Conservation (phyloP, 495 filamentous ascomycete genomes). For the Aspergillus olivimuriae region DNA sequence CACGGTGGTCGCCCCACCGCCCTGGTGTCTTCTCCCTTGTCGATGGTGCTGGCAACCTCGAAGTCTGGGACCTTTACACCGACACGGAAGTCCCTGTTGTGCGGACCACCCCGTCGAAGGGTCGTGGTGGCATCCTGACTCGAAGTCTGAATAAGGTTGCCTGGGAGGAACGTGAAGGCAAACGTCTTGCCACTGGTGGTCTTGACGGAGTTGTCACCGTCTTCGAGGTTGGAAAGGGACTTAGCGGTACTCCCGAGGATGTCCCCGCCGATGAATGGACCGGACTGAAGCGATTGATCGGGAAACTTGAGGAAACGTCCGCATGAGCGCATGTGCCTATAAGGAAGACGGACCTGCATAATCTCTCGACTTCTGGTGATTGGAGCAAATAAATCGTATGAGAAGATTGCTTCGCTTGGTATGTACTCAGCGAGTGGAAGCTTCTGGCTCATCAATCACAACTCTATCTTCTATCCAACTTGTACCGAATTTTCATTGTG, state of each 20-base stretch:
- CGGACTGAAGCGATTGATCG: constrained; percentile 78
- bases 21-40: constrained; percentile 91
- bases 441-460: neutral
- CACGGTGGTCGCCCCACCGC: constrained; percentile 84
- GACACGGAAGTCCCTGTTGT: constrained; percentile 88
- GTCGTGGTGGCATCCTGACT: constrained; percentile 47
- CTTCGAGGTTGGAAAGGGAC: constrained; percentile 84
- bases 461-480: neutral
- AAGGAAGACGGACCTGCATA: constrained; percentile 4
- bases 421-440: neutral
- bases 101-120: constrained; percentile 61
- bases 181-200: constrained; percentile 78
- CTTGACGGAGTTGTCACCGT: constrained; percentile 84
- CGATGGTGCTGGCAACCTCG: constrained; percentile 86
- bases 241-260: constrained; percentile 67
- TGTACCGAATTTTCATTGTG: constrained; percentile 10
- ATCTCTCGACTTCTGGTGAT: neutral
- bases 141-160: constrained; percentile 86
- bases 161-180: constrained; percentile 88
- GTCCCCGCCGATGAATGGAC: constrained; percentile 85
- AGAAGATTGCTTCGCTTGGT: no score
- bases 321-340: constrained; percentile 20
- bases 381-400: no score
- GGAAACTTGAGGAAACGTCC: constrained; percentile 53
- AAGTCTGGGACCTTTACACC: constrained; percentile 90